Conservation (phyloP, 345 rosid species). For the Toxicodendron radicans region DNA sequence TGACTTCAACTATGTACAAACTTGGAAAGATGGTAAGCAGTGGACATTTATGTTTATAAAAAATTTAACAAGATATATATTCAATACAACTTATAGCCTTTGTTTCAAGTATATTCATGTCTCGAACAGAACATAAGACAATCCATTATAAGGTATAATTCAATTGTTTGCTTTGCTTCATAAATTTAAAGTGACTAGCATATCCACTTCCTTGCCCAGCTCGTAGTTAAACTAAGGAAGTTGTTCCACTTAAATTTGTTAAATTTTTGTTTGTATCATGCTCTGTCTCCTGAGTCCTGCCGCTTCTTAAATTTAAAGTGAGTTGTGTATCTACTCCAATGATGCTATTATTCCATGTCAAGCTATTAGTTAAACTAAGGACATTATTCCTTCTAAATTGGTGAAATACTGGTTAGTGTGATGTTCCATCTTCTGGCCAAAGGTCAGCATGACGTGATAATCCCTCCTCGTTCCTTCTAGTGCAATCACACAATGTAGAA, state of each 20-base stretch:
- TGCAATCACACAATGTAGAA: not conserved
- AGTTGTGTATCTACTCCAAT: constrained; percentile 9
- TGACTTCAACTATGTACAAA: constrained; percentile 67
- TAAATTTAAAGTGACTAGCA: no score
- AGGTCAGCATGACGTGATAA: not conserved
- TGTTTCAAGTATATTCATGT: not conserved
- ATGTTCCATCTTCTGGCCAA: not conserved
- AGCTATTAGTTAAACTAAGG: not conserved
- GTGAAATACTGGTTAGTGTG: not conserved
- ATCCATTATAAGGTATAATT: not conserved
- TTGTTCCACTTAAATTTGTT: no score
- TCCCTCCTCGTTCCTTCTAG: no score
- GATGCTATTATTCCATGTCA: constrained; percentile 3
- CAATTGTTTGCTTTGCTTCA: no score
- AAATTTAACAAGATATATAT: not conserved
- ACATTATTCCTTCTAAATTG: not conserved
- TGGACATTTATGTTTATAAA: not conserved
- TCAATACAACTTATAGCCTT: not conserved
- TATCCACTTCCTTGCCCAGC: no score
- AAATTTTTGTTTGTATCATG: no score
- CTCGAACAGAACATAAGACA: not conserved
- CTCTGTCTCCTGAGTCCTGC: not conserved
- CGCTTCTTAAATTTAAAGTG: constrained; percentile 14
- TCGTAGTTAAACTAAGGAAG: no score
- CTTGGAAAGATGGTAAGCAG: constrained; percentile 90